Evolutionary conservation across 1,139 yeast species (phyloP), one percentile per base, ranked within the genome.

Genomic region (Saccharomycopsis hybrid): DNA sequence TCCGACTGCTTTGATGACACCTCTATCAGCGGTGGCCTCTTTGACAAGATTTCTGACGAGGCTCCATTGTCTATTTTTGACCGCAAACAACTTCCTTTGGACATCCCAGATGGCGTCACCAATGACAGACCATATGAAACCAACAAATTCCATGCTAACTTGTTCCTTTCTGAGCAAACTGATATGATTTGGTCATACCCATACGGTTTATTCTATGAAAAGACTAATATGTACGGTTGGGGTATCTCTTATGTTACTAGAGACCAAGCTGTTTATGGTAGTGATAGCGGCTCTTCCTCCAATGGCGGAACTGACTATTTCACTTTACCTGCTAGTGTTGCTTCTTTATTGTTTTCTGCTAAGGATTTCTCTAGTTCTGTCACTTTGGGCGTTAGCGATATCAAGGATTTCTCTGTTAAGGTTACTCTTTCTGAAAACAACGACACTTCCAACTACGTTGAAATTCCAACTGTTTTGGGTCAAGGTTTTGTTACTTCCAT

Each of bases 401-500:
- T 77, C 69, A 73, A 72, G 44, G 72, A 75, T 32, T 72, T 82
- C 69, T 81, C 90, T 3, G 82, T 74, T 18, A 65, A 68, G 35
- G 78, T 76, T 9, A 69, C 72, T 2, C 61, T 85, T 49, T 64
- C 77, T 30, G 64, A 64, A 5, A 51, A 62, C 13, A 9, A 27
- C 28, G 59, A 57, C 1, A 32, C 24, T 8, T 29, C 47, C 44
- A 57, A 62, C 47, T 68, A 59, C 43, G 54, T 69, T 33, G 66
- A 66, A 37, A 48, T 65, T 35, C 80, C 82, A 3, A 54, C 76
- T 45, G 78, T 74, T 25, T 85, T 81, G 62, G 95, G 95, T 55
- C 82, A 83, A 86, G 95, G 95, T n/a, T 75, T 82, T 57, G 77
- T 78, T 9, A 77, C 88, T 41, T 85, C 78, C 35, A 68, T 80